Evolutionary conservation across 2,329 filamentous ascomycete genomes (phyloP).

Genomic region (Penicillium rolfsii): DNA sequence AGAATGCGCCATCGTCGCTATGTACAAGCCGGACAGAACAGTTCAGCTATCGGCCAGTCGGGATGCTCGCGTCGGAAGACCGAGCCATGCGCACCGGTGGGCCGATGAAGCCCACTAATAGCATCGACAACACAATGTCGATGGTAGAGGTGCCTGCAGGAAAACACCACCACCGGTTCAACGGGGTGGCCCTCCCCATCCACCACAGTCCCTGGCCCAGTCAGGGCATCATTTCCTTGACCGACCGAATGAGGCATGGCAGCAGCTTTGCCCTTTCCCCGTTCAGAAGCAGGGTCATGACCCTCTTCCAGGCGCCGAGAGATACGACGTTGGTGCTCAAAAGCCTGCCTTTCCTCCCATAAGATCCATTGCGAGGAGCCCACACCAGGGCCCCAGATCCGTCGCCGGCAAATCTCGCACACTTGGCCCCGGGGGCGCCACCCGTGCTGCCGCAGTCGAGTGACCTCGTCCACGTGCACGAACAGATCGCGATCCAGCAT

Average conservation of each 20-base stretch:
- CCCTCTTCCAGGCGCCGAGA: constrained; percentile 35
- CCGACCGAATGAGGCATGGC: constrained; percentile 25
- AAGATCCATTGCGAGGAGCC: constrained; percentile 76
- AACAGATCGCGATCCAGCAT: constrained; percentile 90
- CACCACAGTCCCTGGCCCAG: not conserved
- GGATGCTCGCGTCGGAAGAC: constrained; percentile 26
- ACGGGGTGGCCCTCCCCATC: constrained; percentile 5
- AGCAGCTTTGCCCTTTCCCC: constrained; percentile 47
- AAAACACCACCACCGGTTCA: constrained; percentile 50
- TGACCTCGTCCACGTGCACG: constrained; percentile 74
- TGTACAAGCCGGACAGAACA: constrained; percentile 45
- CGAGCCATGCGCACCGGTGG: constrained; percentile 15
- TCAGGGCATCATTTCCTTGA: constrained; percentile 15
- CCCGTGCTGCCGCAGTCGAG: constrained; percentile 75
- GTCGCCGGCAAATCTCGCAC: constrained; percentile 81
- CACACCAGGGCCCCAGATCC: constrained; percentile 88
- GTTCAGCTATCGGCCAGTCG: constrained; percentile 34
- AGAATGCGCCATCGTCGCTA: constrained; percentile 24
- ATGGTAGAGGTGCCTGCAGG: constrained; percentile 55
- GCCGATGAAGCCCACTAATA: constrained; percentile 14
- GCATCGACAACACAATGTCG: constrained; percentile 47
- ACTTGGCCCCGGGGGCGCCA: constrained; percentile 87
- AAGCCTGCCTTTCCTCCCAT: constrained; percentile 67
- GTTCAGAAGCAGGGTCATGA: constrained; percentile 32
- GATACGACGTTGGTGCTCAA: constrained; percentile 37